Base-by-base conservation (phyloP, 495 filamentous ascomycete genomes). In the Hyaloscypha bicolor region DNA sequence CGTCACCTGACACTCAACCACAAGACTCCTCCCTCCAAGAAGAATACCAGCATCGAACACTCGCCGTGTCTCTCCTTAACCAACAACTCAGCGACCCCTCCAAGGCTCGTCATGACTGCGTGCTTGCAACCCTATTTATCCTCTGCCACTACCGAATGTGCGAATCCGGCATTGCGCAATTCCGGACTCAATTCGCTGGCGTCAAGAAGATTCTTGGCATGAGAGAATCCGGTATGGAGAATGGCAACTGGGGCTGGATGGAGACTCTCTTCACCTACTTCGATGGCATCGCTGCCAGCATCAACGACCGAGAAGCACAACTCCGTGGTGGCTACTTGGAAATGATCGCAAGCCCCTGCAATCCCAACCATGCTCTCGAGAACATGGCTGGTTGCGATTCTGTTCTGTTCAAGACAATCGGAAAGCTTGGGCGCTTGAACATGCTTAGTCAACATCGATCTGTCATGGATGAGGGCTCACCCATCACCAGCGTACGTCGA, bases 241-340 rank as follows among this genome's bases (percentile, higher is more conserved):
- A 92, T 35, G 89, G 87, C 52, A 82, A 83, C 56, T 86, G 85
- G 68, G 80, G 83, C 5, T 98, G 94, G 94, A 93, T 97, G 81
- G 93, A 96, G 67, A 89, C 92, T n/a, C 88, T 97, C 73, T 97
- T 97, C 73, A 95, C 93, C 19, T 97, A 93, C 86, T 93, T 96
- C 70, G 94, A 97, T 75, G 93, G 93, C n/a, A 91, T 97, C 80
- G 93, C 92, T 0, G 91, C 92, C 32, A 93, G 91, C 57, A 90
- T 96, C 65, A 97, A 97, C 71, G 91, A 97, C 74, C 87, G 94
- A 64, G 94, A 97, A 75, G 86, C 91, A n/a, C 92, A 96, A 73
- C 85, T 98, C 32, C 88, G 88, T 64, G 89, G 88, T 16, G 83
- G 82, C 30, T 87, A 86, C 62, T 74, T 92, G 31, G 88, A 91